Base-by-base conservation (phyloP, 768 basidiomycete genomes). In the Phlegmacium glaucopus region DNA sequence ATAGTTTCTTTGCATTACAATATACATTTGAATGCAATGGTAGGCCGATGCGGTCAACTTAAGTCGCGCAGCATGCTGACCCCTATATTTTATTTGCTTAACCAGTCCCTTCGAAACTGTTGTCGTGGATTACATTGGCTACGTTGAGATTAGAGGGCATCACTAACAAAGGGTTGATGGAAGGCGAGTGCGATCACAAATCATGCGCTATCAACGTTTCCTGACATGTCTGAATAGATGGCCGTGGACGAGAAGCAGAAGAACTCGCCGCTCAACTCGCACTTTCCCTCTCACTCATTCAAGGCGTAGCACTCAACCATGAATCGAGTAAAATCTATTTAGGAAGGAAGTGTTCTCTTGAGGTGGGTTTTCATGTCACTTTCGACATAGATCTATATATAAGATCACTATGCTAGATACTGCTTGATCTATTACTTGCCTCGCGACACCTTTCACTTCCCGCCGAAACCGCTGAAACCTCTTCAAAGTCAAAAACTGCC, bases 21-120 rank as follows among this genome's bases (percentile, higher is more conserved):
- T 80, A 87, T 54, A 80, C 80, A 1, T 91, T 93, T 54, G 86
- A 92, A 62, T 89, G 85, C 64, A 93, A 93, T 59, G 72, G 90
- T 90, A 55, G 50, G 86, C 59, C 12, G 39, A 41, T 44, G 17
- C 44, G 9, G 12, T 40, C 34, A 29, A 12, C 6, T 42, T 39
- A 26, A n/a, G n/a, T 46, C 32, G 13, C 42, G 32, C 27, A 1
- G 13, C 37, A 37, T 27, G 9, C n/a, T 28, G 17, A 32, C 25
- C 3, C 16, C 42, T 9, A 26, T 4, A 15, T 43, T 25, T 39
- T 46, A 41, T 50, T 32, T 32, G 18, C 16, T 1, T 6, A 17
- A 7, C 15, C 51, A 92, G 90, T 92, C 29, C 79, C 88, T 3
- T 78, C 80, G 1, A 75, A 85, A 44, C 58, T 88, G 5, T 63